Evolutionary conservation across 1,284 basidiomycete genomes (phyloP), one percentile per base, ranked within the genome.

Genomic region (Trametes polyzona): DNA sequence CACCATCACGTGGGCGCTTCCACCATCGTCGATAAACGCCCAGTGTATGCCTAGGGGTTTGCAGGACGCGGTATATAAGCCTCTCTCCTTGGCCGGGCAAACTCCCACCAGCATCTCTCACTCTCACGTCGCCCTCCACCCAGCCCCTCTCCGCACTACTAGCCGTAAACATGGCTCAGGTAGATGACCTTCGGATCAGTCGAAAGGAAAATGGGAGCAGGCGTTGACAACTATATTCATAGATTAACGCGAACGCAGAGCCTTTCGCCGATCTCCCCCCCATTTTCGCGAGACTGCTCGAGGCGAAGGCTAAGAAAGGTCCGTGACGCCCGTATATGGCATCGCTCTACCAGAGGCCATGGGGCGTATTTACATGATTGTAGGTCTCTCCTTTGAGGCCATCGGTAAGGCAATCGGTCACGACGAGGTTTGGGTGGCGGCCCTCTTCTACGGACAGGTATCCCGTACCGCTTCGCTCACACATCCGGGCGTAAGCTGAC

Each of bases 381-480:
- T 64, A 87, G 89, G 85, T 17, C 66, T 90, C 58, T 87, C 87
- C 12, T 95, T 94, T 62, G 89, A 86, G 46, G 75, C 84, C 44
- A 86, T 95, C 61, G 90, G 83, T 4, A 78, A 86, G 57, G 77
- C 77, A 12, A 80, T 95, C 57, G 83, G 81, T n/a, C 86, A 83
- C 66, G 89, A 92, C 65, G 93, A 96, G 71, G 82, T 95, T 35
- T 96, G 91, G 91, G 82, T 93, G n/a, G 93, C 93, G 1, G 84
- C 92, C 0, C 81, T 90, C 37, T 93, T 95, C 74, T 95, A 93
- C 65, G 93, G 90, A 8, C 92, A 94, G 77, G 88, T 87, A 58
- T 27, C 77, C 23, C 12, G n/a, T 27, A 5, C 43, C 42, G 35
- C 17, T 3, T 23, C 17, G 37, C 35, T 39, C 36, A 52, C n/a